Base-by-base conservation (phyloP, 2,329 filamentous ascomycete genomes). In the Aspergillus sclerotialis region DNA sequence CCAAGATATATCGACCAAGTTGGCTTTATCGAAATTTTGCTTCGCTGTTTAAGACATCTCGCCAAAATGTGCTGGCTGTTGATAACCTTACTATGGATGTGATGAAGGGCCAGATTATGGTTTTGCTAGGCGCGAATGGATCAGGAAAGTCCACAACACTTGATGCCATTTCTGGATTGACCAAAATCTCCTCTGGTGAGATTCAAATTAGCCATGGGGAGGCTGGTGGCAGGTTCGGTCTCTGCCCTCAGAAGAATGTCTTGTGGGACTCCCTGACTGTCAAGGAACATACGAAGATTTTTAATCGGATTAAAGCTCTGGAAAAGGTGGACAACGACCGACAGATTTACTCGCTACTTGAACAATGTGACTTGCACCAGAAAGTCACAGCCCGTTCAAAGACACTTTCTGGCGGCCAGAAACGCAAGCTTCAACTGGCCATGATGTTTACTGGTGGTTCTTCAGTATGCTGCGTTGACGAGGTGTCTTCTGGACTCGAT, bases 391-490 rank as follows among this genome's bases (percentile, higher is more conserved):
- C 88, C 0, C 69, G 72, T 40, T 76, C 87, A 0, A 80, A 78
- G 52, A 93, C 86, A 0, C 68, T 95, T 0, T 94, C 87, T 2
- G 89, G 89, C 7, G 89, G 89, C 0, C 89, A 95, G 59, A 94
- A 94, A 64, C 73, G 89, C 33, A 95, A 95, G 58, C 70, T 94
- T 7, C 89, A 95, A 58, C 70, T 95, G 2, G 88, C 87, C 4
- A 90, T 94, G 78, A 94, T 94, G 87, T 79, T 95, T 48, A 93
- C 86, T 3, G 89, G 90, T 41, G 88, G 87, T 8, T 90, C 84
- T 42, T 78, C 78, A 15, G 81, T 95, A 0, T 94, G 89, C 62
- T 92, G 87, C 50, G 79, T 95, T 5, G 89, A 95, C 47, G 90
- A 95, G 60, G 87, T 94, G 10, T 89, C 83, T 25, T 88, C 82